These are phyloP conservation scores for Clathrospora elynae DNA, from an alignment of 2,329 filamentous ascomycete genomes.

Conservation along the genomic window DNA sequence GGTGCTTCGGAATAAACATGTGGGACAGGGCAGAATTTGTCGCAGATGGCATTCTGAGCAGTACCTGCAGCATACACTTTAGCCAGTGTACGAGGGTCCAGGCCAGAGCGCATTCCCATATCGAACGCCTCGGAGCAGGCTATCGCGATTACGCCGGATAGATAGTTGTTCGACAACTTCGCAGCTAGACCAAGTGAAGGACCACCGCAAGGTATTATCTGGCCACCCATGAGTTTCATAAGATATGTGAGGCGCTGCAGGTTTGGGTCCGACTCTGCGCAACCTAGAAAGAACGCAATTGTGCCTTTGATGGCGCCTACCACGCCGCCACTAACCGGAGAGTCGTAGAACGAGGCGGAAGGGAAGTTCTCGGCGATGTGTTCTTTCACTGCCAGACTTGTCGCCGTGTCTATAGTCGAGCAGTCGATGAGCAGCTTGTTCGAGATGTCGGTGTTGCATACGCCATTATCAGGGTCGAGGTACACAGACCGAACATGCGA, in stretches of 20 bases:
- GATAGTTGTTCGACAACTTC: constrained; percentile 67
- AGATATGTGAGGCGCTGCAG: constrained; percentile 52
- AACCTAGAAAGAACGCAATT: constrained; percentile 62
- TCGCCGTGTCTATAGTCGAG: constrained; percentile 61
- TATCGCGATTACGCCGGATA: constrained; percentile 63
- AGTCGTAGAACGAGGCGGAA: constrained; percentile 57
- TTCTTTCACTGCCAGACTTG: constrained; percentile 54
- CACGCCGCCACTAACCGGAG: constrained; percentile 60
- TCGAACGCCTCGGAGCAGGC: constrained; percentile 64
- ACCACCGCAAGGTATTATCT: constrained; percentile 62
- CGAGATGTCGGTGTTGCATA: constrained; percentile 50
- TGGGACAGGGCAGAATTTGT: constrained; percentile 59
- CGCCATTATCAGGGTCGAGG: constrained; percentile 51
- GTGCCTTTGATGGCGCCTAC: constrained; percentile 59
- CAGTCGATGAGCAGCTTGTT: constrained; percentile 60
- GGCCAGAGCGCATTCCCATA: constrained; percentile 63
- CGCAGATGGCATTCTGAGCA: constrained; percentile 59
- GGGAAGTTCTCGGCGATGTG: constrained; percentile 48
- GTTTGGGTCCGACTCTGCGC: constrained; percentile 53
- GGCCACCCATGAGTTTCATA: constrained; percentile 58
- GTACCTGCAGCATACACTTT: constrained; percentile 59
- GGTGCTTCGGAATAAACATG: constrained; percentile 57
- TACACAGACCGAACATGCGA: constrained; percentile 59
- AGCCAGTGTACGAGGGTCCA: constrained; percentile 60
- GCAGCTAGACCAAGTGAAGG: constrained; percentile 62